Evolutionary conservation across 345 rosid species (phyloP).

Genomic region (Pistacia integerrima): DNA sequence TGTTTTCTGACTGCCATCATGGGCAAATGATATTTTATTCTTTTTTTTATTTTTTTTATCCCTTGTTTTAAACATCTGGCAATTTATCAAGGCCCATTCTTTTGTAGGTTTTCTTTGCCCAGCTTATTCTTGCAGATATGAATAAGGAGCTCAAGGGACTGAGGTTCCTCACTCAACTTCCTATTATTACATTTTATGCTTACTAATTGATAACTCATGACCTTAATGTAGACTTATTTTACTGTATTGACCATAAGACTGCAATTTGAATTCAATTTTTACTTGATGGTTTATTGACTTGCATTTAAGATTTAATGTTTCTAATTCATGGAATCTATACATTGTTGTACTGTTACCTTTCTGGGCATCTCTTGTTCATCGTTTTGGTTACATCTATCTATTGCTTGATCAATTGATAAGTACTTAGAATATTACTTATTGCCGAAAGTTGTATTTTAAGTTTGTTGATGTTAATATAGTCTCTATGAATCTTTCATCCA

Average conservation of each 20-base stretch:
- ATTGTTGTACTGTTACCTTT: neutral
- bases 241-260: neutral
- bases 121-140: constrained; percentile 92
- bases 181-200: neutral
- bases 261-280: neutral
- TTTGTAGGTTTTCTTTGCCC: constrained; percentile 94
- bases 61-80: constrained; percentile 11
- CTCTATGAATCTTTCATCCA: constrained; percentile 31
- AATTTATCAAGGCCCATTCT: constrained; percentile 28
- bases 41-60: neutral
- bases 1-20: neutral
- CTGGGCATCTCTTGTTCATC: neutral
- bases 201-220: neutral
- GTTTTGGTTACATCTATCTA: neutral
- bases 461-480: constrained; percentile 17
- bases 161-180: constrained; percentile 51
- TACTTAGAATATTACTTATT: neutral
- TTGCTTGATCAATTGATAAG: neutral
- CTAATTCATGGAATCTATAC: neutral
- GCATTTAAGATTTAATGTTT: constrained; percentile 9
- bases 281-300: constrained; percentile 2
- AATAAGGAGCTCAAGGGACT: constrained; percentile 93
- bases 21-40: constrained; percentile 15
- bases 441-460: constrained; percentile 6
- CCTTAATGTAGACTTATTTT: neutral